Base-by-base conservation (phyloP, 306 rosid species). In the Sphenostylis stenocarpa region DNA sequence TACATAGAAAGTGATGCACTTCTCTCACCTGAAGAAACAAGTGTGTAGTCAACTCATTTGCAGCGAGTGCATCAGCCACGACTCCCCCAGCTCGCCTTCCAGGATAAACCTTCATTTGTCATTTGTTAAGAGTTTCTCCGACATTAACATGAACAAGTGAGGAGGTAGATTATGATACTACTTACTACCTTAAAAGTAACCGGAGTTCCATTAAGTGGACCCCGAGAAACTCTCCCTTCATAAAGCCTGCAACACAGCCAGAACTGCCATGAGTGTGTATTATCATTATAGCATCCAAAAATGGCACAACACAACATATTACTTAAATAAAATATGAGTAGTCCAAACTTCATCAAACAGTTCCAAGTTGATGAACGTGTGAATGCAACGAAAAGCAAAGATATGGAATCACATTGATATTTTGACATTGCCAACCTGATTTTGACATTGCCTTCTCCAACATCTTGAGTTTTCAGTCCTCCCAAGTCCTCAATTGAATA, bases 1-100 rank as follows among this genome's bases (percentile, higher is more conserved):
- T 56, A 85, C 65, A 4, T 13, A 39, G 13, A 61, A 14, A 77
- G 38, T 10, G 38, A 58, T 43, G 11, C 2, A 23, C 41, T 72
- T 26, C 26, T 62, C 84, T 84, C 77, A 94, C 98, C 89, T 94
- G 98, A 79, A 94, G 95, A 81, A 81, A 88, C 34, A 81, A 19
- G 75, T 94, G 98, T 10, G 95, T 83, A 84, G 90, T 90, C 83
- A 94, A 89, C 86, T 94, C 98, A 80, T 94, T 94, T 44, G 96
- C 95, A 67, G 98, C 98, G 91, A 94, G 92, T 89, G 88, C 86
- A 83, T 94, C 97, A 80, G 97, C 96, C 82, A 90, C 96, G 31
- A n/a, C 74, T 28, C 98, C 98, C 48, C 88, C 96, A 52, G 91
- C 89, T 69, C 91, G 88, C 82, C 85, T 76, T 80, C 98, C 98